phyloP scores from a whole-genome alignment of 306 rosid genomes.

The Quercus aquifolioides region DNA sequence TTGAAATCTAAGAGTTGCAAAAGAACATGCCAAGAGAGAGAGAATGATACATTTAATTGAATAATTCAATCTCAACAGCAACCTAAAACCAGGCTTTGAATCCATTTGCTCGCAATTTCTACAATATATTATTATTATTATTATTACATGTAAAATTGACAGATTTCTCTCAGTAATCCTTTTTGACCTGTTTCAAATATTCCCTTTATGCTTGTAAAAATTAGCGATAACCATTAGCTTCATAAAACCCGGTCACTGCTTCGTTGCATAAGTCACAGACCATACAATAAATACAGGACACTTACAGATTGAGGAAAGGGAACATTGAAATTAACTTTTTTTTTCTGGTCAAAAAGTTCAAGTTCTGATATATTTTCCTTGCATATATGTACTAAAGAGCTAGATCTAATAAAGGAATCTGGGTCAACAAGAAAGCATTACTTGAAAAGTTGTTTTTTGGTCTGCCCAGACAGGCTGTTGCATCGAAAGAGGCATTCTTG shows the following conservation, averaged over 20 bases:
- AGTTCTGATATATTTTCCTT: not conserved
- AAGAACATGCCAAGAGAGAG: not conserved
- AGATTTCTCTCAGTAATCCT: not conserved
- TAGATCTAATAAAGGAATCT: conserved; percentile 1
- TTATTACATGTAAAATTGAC: not conserved
- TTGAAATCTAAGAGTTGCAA: not conserved
- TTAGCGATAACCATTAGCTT: not conserved
- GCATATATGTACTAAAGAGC: conserved; percentile 4
- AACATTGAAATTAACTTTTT: not conserved
- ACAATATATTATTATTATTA: not conserved
- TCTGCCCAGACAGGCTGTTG: conserved; percentile 81
- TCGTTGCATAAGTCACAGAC: not conserved
- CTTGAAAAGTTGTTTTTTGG: conserved; percentile 87
- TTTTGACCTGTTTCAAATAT: not conserved
- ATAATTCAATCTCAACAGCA: not conserved
- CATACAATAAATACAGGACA: not conserved
- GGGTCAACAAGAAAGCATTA: conserved; percentile 29
- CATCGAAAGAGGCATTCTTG: conserved; percentile 82
- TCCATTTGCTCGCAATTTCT: not conserved
- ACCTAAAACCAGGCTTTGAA: not conserved
- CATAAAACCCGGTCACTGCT: not conserved
- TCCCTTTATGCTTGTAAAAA: not conserved
- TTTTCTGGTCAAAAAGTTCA: conserved; percentile 1
- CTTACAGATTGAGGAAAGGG: not conserved
- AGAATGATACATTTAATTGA: not conserved